A percentile compares a stretch with the other conserved stretches of the same genome.
Evolutionary conservation across 2,329 filamentous ascomycete genomes (phyloP).

Genomic region (Colletotrichum lentis): DNA sequence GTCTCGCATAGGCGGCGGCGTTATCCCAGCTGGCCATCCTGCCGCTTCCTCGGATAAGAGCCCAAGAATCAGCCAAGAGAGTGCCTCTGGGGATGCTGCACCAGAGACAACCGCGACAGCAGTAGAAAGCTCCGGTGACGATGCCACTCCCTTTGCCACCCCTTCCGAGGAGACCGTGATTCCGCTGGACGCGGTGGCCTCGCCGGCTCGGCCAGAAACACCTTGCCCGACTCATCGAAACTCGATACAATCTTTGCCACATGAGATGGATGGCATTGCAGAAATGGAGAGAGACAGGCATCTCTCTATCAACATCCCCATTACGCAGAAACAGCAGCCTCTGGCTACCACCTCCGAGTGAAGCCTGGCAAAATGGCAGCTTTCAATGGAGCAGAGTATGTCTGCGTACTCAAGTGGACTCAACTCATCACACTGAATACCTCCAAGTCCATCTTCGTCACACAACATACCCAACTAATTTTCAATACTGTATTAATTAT

Average conservation of each 20-base stretch:
- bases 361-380: not conserved
- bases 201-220: slow-evolving; percentile 22
- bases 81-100: not conserved
- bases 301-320: slow-evolving; percentile 25
- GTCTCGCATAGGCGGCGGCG: slow-evolving; percentile 89
- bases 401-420: not conserved
- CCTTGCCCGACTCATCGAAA: slow-evolving; percentile 15
- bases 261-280: not conserved
- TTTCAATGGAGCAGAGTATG: not conserved
- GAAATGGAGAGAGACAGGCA: slow-evolving; percentile 21
- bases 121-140: not conserved
- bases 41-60: slow-evolving; percentile 36
- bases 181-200: not conserved
- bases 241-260: slow-evolving; percentile 17
- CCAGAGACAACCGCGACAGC: not conserved
- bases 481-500: slow-evolving; percentile 35
- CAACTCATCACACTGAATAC: not conserved
- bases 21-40: slow-evolving; percentile 69
- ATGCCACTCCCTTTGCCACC: slow-evolving; percentile 2
- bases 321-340: not conserved
- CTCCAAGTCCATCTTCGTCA: not conserved
- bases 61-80: slow-evolving; percentile 37
- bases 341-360: not conserved
- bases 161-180: slow-evolving; percentile 6
- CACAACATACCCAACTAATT: slow-evolving; percentile 21